Percentiles rank a stretch among this genome's conserved stretches.
phyloP scores from a whole-genome alignment of 2,329 filamentous ascomycete genomes.

The Fusarium pilosicola region DNA sequence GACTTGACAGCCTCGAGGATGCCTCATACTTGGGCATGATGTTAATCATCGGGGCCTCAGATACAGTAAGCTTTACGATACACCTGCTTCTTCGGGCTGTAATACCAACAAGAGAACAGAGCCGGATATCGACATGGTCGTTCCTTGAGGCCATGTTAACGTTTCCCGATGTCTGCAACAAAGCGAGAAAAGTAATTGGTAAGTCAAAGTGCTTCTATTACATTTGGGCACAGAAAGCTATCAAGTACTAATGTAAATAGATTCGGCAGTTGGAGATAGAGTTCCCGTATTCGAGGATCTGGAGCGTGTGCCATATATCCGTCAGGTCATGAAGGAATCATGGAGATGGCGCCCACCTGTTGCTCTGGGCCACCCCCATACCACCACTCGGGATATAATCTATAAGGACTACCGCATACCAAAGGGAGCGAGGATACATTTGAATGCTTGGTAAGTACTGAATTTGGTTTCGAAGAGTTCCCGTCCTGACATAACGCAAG shows the following conservation, averaged over 20 bases:
- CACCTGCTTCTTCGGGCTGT: too few relatives aligned
- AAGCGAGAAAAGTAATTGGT: background rate
- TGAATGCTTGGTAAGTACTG: background rate
- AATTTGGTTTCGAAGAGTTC: too few relatives aligned
- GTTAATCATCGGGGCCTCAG: background rate
- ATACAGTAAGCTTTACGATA: background rate
- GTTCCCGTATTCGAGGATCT: background rate
- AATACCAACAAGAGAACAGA: background rate
- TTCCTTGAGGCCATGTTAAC: background rate
- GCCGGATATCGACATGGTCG: background rate
- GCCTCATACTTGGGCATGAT: background rate
- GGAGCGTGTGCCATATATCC: background rate
- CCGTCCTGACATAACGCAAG: background rate
- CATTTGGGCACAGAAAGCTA: too few relatives aligned
- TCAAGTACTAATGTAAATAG: background rate
- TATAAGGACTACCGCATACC: background rate
- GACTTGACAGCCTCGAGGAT: background rate
- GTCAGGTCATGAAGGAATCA: background rate
- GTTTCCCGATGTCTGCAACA: background rate
- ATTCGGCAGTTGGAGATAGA: background rate
- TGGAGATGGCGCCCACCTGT: background rate
- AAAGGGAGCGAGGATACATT: background rate
- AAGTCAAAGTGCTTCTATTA: background rate
- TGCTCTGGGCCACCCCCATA: background rate
- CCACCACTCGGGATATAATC: background rate